phyloP scores from a whole-genome alignment of 768 basidiomycete species.

The Gelatoporia subvermispora region DNA sequence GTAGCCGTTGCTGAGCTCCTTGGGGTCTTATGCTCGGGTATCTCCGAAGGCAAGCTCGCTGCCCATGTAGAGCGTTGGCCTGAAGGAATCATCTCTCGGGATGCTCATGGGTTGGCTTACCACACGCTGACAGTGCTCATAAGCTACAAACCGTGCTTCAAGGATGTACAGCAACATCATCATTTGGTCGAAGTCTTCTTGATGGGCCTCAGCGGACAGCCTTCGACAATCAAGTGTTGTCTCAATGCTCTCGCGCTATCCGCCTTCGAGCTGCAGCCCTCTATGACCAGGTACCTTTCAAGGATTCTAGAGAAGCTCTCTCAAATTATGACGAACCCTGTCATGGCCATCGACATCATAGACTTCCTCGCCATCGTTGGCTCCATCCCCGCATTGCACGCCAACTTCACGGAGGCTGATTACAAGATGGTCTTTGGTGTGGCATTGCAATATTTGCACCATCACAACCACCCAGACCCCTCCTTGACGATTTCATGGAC shows the following conservation, averaged over 20 bases:
- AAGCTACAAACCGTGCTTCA: slow-evolving; percentile 77
- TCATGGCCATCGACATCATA: slow-evolving; percentile 94
- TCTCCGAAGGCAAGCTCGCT: slow-evolving; percentile 55
- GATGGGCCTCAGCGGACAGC: slow-evolving; percentile 62
- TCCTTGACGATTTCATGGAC: slow-evolving; percentile 73
- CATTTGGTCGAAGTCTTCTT: slow-evolving; percentile 71
- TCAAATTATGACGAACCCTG: slow-evolving; percentile 91
- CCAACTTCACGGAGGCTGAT: slow-evolving; percentile 87
- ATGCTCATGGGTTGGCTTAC: slow-evolving; percentile 85
- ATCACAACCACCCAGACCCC: slow-evolving; percentile 68
- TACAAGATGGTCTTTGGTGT: slow-evolving; percentile 94
- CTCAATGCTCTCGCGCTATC: slow-evolving; percentile 85
- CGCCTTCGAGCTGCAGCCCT: slow-evolving; percentile 80
- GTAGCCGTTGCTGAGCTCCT: slow-evolving; percentile 57
- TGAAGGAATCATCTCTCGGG: slow-evolving; percentile 57
- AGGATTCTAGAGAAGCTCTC: slow-evolving; percentile 82
- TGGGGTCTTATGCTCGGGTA: slow-evolving; percentile 59
- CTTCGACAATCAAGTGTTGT: slow-evolving; percentile 81
- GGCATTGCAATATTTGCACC: slow-evolving; percentile 87
- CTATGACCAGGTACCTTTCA: slow-evolving; percentile 75
- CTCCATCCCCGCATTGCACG: slow-evolving; percentile 71
- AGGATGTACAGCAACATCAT: slow-evolving; percentile 56
- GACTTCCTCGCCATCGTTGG: slow-evolving; percentile 87
- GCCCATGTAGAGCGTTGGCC: slow-evolving; percentile 57
- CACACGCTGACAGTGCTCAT: slow-evolving; percentile 84